Evolutionary conservation across 768 basidiomycete species (phyloP).

Genomic region (Kwoniella heveanensis): DNA sequence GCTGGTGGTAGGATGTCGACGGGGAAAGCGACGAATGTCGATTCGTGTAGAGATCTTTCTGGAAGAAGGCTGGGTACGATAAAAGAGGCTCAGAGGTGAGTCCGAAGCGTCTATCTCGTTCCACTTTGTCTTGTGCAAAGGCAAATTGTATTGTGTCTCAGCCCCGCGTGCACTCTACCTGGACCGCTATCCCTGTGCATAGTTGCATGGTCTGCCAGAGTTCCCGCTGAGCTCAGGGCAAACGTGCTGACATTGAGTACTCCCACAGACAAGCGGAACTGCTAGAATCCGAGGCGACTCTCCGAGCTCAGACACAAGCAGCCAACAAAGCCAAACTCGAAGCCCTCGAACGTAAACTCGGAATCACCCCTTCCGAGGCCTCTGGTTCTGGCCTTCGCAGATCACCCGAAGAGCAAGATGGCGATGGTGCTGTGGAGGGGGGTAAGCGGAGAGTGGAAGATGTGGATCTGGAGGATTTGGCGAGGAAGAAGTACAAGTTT

Average conservation of each 20-base stretch:
- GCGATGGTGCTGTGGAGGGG: conserved; percentile 8
- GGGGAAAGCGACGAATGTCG: conserved; percentile 70
- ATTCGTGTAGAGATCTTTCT: conserved; percentile 88
- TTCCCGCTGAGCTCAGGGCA: too few relatives aligned
- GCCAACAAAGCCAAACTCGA: conserved; percentile 81
- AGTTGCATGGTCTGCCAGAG: too few relatives aligned
- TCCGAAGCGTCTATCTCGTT: conserved; percentile 11
- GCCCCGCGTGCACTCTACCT: too few relatives aligned
- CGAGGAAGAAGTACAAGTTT: conserved; percentile 75
- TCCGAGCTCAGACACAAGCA: conserved; percentile 74
- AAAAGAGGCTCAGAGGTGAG: conserved; percentile 92
- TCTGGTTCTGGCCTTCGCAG: neutral
- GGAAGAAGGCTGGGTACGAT: conserved; percentile 88
- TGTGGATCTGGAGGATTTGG: conserved; percentile 51
- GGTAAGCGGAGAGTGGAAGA: conserved; percentile 40
- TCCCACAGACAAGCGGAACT: conserved; percentile 51
- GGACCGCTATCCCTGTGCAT: too few relatives aligned
- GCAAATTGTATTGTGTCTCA: too few relatives aligned
- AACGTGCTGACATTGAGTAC: too few relatives aligned
- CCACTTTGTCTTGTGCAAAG: neutral
- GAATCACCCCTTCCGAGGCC: conserved; percentile 59
- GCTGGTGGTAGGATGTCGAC: conserved; percentile 98
- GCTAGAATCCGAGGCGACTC: conserved; percentile 78
- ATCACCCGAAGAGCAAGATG: neutral
- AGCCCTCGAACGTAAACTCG: conserved; percentile 78